Evolutionary conservation across 192 early-diverging fungal species (phyloP).

Genomic region (Gamsiella multidivaricata): DNA sequence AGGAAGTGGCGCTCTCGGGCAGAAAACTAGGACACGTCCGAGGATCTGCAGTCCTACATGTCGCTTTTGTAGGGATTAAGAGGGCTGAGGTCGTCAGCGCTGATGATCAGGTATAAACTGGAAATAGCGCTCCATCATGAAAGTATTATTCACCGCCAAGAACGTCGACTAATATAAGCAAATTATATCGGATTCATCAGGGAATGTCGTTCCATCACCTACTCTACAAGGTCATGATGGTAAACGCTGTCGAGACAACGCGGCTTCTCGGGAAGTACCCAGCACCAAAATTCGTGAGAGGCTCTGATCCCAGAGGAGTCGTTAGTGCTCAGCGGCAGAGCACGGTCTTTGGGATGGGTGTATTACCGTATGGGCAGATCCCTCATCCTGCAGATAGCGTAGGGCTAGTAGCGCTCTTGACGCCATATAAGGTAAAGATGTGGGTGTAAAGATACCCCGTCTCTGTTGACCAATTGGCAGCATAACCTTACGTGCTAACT

Average conservation of each 20-base stretch:
- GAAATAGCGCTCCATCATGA: no score
- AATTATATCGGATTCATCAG: conserved; percentile 7
- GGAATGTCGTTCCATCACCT: conserved; percentile 72
- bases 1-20: conserved; percentile 56
- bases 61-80: conserved; percentile 67
- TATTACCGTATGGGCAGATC: conserved; percentile 65
- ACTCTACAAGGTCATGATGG: conserved; percentile 69
- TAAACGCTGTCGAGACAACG: conserved; percentile 67
- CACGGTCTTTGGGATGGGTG: conserved; percentile 69
- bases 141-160: no score
- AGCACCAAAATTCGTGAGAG: conserved; percentile 38
- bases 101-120: conserved; percentile 59
- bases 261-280: conserved; percentile 67
- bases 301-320: conserved; percentile 1
- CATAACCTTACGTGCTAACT: not conserved
- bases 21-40: conserved; percentile 67
- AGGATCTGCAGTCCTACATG: conserved; percentile 65
- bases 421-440: conserved; percentile 64
- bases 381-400: conserved; percentile 66
- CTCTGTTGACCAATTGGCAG: no score
- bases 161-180: not conserved
- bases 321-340: conserved; percentile 54
- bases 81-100: conserved; percentile 66
- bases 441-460: not conserved
- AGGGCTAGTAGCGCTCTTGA: conserved; percentile 68